Evolutionary conservation across 306 rosid species (phyloP).

Genomic region (Fragaria vesca): DNA sequence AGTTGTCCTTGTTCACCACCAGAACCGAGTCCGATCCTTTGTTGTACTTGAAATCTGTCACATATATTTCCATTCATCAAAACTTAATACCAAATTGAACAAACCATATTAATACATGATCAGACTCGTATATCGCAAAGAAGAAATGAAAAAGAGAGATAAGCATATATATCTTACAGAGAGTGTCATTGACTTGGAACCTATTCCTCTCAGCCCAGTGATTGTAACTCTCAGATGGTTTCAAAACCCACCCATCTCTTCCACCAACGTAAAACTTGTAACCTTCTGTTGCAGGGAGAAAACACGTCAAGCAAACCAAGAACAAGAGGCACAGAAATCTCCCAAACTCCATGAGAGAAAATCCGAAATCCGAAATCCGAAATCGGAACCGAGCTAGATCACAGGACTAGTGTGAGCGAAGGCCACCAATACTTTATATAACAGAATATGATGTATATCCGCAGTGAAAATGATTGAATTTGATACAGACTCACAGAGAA

Average conservation of each 20-base stretch:
- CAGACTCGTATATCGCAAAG: neutral
- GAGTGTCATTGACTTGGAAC: conserved; percentile 59
- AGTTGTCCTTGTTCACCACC: conserved; percentile 67
- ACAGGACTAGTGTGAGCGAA: neutral
- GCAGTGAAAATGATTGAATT: neutral
- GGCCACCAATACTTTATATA: neutral
- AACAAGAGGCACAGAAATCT: conserved; percentile 21
- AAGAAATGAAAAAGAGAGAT: neutral
- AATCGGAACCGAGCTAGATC: neutral
- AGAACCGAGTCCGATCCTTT: conserved; percentile 67
- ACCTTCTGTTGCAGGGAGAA: conserved; percentile 39
- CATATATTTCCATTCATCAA: neutral
- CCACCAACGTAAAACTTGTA: conserved; percentile 59
- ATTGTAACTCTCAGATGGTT: conserved; percentile 52
- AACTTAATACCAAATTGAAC: neutral
- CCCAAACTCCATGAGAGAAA: conserved; percentile 40
- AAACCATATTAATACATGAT: neutral
- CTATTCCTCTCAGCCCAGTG: conserved; percentile 61
- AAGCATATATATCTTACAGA: conserved; percentile 36
- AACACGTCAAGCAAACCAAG: conserved; percentile 19
- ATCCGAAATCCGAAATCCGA: neutral
- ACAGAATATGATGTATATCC: neutral
- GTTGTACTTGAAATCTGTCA: conserved; percentile 66
- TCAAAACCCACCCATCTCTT: conserved; percentile 69
- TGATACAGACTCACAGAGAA: neutral